Evolutionary conservation across 179 eudicot genomes (phyloP), one percentile per base, ranked within the genome.

Genomic region (Silene noctiflora): DNA sequence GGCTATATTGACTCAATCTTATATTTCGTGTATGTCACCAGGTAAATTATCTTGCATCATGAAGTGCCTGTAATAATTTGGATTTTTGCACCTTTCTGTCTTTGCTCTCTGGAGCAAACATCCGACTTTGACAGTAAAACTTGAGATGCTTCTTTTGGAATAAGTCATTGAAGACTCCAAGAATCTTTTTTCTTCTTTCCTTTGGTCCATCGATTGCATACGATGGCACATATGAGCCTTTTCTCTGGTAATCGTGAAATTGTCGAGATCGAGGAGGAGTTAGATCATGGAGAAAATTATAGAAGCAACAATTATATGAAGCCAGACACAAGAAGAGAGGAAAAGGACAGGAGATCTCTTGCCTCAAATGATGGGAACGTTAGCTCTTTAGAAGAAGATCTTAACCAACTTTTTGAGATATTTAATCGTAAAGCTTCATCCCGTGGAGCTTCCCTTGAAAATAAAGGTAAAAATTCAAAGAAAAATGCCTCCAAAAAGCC

Each of bases 371-470:
- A 74, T 83, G 89, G 80, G 27, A 81, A 70, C 71, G 74, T 83
- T 76, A 83, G 76, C 60, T 81, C 84, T 73, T 33, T 90, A 71
- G 97, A 91, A 80, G 92, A 93, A 79, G 99, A 93, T 71, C 96
- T 95, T 71, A 91, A 87, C 78, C 93, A 87, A 83, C 98, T 95
- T 56, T 95, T 95, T 68, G 99, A 90, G 74, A 83, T 86, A 59
- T 86, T 95, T 69, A 90, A 82, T 76, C 82, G 92, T 22, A 88
- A 88, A 81, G 68, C 90, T 31, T 81, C 96, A 75, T 80, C 87
- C 39, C 89, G 86, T 71, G 85, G 88, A 64, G 53, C 75, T 13
- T 76, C 67, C 65, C 77, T 71, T 68, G 74, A 85, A 22, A 87
- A 82, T 63, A 82, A 83, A 79, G 75, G 73, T 59, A 75, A 87